Evolutionary conservation across 2,329 filamentous ascomycete genomes (phyloP).

Genomic region (Venturia nashicola): DNA sequence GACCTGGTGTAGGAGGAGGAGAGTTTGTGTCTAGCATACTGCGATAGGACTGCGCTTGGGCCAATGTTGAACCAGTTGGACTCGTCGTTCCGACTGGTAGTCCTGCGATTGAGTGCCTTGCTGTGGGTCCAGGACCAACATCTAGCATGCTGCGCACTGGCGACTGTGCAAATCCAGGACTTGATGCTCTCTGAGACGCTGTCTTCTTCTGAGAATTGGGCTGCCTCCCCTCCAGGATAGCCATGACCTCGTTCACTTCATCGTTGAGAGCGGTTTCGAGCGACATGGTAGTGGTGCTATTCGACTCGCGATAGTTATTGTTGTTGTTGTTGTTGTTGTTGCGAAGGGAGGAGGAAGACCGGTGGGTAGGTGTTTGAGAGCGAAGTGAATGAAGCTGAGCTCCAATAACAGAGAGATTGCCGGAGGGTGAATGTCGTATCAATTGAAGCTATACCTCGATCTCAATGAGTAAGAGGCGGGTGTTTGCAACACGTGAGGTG

Average conservation of each 20-base stretch:
- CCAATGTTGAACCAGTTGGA: conserved; percentile 14
- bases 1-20: background rate
- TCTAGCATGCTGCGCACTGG: conserved; percentile 54
- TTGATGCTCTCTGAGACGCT: conserved; percentile 37
- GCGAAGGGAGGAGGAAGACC: background rate
- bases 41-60: conserved; percentile 13
- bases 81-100: conserved; percentile 21
- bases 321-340: too few species aligned
- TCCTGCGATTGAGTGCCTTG: conserved; percentile 25
- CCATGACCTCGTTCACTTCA: conserved; percentile 62
- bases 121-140: conserved; percentile 13
- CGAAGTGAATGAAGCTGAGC: background rate
- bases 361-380: background rate
- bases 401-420: background rate
- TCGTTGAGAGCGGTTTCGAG: conserved; percentile 67
- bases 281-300: conserved; percentile 41
- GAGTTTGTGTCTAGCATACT: conserved; percentile 25
- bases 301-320: background rate
- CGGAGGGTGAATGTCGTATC: background rate
- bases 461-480: background rate
- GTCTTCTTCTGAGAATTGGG: conserved; percentile 15
- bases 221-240: conserved; percentile 47
- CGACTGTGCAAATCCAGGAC: conserved; percentile 36
- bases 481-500: background rate
- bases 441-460: background rate